Conservation (phyloP, 768 basidiomycete species). For the Cystoderma amianthinum region DNA sequence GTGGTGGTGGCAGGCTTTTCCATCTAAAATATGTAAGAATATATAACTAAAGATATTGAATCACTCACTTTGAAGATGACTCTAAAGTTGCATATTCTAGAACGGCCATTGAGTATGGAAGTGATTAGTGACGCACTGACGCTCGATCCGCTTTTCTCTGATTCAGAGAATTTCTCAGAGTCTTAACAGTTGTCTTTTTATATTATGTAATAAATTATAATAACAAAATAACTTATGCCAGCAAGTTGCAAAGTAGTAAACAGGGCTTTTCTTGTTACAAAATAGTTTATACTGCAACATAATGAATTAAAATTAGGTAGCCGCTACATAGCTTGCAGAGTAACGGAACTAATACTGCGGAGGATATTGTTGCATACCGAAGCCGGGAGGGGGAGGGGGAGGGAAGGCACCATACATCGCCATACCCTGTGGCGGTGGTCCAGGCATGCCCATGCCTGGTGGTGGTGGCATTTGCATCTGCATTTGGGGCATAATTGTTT, state of each 20-base stretch:
- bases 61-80: conserved; percentile 26
- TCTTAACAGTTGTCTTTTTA: too few relatives aligned
- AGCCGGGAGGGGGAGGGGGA: conserved; percentile 64
- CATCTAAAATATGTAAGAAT: conserved; percentile 33
- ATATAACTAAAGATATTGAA: not conserved
- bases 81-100: conserved; percentile 36
- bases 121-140: too few relatives aligned
- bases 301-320: too few relatives aligned
- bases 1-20: conserved; percentile 58
- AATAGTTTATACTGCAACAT: too few relatives aligned
- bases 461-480: conserved; percentile 30
- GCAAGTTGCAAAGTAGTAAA: too few relatives aligned
- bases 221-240: too few relatives aligned
- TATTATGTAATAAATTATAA: too few relatives aligned
- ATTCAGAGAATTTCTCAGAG: too few relatives aligned
- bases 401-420: conserved; percentile 46
- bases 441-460: conserved; percentile 25
- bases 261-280: too few relatives aligned
- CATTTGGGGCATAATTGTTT: conserved; percentile 53
- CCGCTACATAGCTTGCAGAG: too few relatives aligned
- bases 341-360: conserved; percentile 38
- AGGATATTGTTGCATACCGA: conserved; percentile 38
- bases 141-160: too few relatives aligned
- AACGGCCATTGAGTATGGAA: conserved; percentile 14
- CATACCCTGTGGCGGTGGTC: conserved; percentile 30